Conservation (phyloP, 2,329 filamentous ascomycete species). For the Penicillium sp. region DNA sequence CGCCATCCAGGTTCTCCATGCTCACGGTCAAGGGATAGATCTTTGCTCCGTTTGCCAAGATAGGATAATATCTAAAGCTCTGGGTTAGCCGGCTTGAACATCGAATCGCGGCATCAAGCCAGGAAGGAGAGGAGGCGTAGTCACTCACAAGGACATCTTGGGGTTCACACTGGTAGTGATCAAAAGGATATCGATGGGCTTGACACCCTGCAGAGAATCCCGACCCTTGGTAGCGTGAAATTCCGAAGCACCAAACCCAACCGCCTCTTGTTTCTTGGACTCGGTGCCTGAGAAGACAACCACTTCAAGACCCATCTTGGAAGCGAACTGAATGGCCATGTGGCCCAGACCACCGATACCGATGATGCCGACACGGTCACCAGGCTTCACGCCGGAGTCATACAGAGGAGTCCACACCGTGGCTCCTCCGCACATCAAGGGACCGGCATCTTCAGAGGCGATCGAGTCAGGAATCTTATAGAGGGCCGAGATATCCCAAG, state of each 20-base stretch:
- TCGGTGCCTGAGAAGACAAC: slow-evolving; percentile 20
- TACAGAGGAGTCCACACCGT: slow-evolving; percentile 55
- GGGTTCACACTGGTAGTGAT: too few relatives aligned
- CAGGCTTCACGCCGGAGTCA: slow-evolving; percentile 33
- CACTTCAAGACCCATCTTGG: slow-evolving; percentile 58
- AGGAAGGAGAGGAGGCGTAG: too few relatives aligned
- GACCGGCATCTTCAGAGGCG: slow-evolving; percentile 22
- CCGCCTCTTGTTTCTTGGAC: slow-evolving; percentile 17
- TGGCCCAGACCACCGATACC: slow-evolving; percentile 67
- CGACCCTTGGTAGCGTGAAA: slow-evolving; percentile 46
- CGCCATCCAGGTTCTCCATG: slow-evolving; percentile 15
- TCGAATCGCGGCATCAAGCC: too few relatives aligned
- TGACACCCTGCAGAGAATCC: not conserved
- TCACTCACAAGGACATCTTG: too few relatives aligned
- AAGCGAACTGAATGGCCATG: slow-evolving; percentile 62
- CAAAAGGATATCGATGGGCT: slow-evolving; percentile 28
- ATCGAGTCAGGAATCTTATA: slow-evolving; percentile 20
- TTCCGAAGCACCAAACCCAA: slow-evolving; percentile 53
- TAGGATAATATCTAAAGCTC: too few relatives aligned
- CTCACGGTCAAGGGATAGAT: slow-evolving; percentile 30
- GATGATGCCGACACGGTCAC: slow-evolving; percentile 55
- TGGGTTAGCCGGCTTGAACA: too few relatives aligned
- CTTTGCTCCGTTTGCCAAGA: slow-evolving; percentile 5
- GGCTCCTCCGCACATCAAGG: slow-evolving; percentile 31
- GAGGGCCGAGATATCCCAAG: slow-evolving; percentile 24